Evolutionary conservation across 148 eudicot genomes (phyloP), one percentile per base, ranked within the genome.

Genomic region (Nepenthes mirabilis): DNA sequence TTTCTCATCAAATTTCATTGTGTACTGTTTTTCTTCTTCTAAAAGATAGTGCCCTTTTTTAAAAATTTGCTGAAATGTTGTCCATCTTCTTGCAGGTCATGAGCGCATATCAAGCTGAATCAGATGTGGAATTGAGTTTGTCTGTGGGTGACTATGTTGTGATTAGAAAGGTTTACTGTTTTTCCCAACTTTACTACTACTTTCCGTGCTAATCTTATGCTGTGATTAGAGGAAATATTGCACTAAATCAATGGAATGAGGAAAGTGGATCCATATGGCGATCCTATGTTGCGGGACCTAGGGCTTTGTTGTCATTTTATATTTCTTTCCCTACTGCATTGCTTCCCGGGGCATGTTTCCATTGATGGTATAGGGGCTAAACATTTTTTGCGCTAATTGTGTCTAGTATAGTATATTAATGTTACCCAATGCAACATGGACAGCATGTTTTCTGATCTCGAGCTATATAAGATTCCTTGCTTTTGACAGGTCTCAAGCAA

Each of bases 91-190:
- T 69, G 55, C 80, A 91, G 97, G 97, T 76, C 61, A 40, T 81
- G 68, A 80, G 75, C 72, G 66, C 98, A 33, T 91, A 78, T 77
- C 93, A 79, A 70, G 96, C 94, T 57, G 94, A 78, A 72, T 71
- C 98, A 47, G 79, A 83, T 58, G 84, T 78, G 70, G 96, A 91
- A 81, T 81, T 91, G 57, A 83, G 50, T 74, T 79, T 88, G 74
- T 78, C 90, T 66, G 54, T 68, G 58, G 98, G 98, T 52, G 96
- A 91, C 11, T 91, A 81, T 72, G 65, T 91, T 53, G 98, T 91
- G 55, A 78, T 90, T 59, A 74, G 97, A 65, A 84, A 87, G 95
- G 97, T 90, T 57, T 68, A 74, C 53, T 53, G 55, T 40, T 35
- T 58, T 55, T 49, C 52, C 52, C 11, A 23, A 40, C 45, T 40